These are phyloP conservation scores for Mucor lusitanicus DNA, from an alignment of 371 early-diverging fungal species.

Conservation along the genomic window DNA sequence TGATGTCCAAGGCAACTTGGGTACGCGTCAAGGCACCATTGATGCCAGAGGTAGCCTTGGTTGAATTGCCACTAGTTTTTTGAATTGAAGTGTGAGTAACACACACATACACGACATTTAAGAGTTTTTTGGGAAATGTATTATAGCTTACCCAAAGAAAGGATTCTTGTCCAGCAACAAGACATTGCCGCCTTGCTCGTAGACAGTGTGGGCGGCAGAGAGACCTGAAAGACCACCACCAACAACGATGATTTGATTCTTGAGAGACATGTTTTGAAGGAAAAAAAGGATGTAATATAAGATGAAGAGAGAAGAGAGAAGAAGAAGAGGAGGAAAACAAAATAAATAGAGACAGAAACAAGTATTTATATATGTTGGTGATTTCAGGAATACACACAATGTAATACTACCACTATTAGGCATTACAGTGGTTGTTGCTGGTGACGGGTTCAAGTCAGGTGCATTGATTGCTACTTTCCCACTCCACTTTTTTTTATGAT, in stretches of 20 bases:
- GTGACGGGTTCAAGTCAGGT: constrained; percentile 19
- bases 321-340: neutral
- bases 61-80: constrained; percentile 75
- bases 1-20: constrained; percentile 62
- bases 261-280: constrained; percentile 27
- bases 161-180: constrained; percentile 87
- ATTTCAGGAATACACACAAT: neutral
- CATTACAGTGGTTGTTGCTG: neutral
- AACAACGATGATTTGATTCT: constrained; percentile 81
- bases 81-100: neutral
- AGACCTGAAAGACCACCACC: constrained; percentile 93
- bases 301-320: neutral
- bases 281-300: neutral
- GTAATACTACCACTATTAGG: neutral
- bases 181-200: constrained; percentile 87
- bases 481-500: constrained; percentile 6
- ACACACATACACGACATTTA: neutral
- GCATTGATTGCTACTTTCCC: constrained; percentile 8
- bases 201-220: constrained; percentile 84
- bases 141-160: constrained; percentile 70
- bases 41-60: constrained; percentile 98
- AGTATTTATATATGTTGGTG: neutral
- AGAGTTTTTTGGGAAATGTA: neutral
- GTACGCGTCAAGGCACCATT: constrained; percentile 92
- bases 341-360: constrained; percentile 1